Percentiles rank a stretch among this genome's conserved stretches.
Evolutionary conservation across 2,329 filamentous ascomycete genomes (phyloP).

Genomic region (Botrytis medusae): DNA sequence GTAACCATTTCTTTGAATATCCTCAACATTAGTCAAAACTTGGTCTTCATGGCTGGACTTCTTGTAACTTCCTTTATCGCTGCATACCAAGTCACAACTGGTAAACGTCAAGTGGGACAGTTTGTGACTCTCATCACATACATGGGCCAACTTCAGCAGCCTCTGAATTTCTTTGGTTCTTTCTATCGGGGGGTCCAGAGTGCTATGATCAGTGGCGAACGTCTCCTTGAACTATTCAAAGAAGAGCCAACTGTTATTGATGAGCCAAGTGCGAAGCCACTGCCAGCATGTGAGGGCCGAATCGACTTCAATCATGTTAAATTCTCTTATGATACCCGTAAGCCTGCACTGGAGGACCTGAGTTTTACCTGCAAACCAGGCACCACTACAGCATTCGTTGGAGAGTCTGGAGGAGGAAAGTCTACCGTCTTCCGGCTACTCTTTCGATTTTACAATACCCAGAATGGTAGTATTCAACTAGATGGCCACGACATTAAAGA

Average conservation of each 20-base stretch:
- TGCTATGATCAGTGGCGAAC: conserved; percentile 95
- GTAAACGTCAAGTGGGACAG: conserved; percentile 63
- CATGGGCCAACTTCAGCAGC: conserved; percentile 75
- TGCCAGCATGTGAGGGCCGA: conserved; percentile 72
- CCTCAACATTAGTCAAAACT: conserved; percentile 78
- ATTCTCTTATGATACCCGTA: conserved; percentile 86
- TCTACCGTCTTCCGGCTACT: conserved; percentile 94
- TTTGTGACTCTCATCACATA: conserved; percentile 76
- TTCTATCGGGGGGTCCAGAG: conserved; percentile 97
- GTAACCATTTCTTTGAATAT: conserved; percentile 74
- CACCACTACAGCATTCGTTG: conserved; percentile 92
- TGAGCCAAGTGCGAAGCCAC: conserved; percentile 58
- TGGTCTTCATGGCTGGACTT: conserved; percentile 77
- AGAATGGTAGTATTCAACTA: conserved; percentile 76
- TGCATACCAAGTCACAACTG: conserved; percentile 72
- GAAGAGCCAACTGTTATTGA: conserved; percentile 92
- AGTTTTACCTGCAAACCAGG: conserved; percentile 84
- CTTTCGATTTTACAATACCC: conserved; percentile 92
- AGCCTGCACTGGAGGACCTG: conserved; percentile 79
- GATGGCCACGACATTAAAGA: conserved; percentile 83
- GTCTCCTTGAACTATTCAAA: conserved; percentile 93
- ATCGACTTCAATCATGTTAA: conserved; percentile 86
- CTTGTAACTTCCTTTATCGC: conserved; percentile 71
- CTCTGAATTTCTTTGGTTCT: conserved; percentile 85
- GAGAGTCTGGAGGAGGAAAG: conserved; percentile 95